Percentiles rank a stretch among this genome's conserved stretches.
phyloP scores from a whole-genome alignment of 2,329 filamentous ascomycete species.

The Ceratocystis destructans region DNA sequence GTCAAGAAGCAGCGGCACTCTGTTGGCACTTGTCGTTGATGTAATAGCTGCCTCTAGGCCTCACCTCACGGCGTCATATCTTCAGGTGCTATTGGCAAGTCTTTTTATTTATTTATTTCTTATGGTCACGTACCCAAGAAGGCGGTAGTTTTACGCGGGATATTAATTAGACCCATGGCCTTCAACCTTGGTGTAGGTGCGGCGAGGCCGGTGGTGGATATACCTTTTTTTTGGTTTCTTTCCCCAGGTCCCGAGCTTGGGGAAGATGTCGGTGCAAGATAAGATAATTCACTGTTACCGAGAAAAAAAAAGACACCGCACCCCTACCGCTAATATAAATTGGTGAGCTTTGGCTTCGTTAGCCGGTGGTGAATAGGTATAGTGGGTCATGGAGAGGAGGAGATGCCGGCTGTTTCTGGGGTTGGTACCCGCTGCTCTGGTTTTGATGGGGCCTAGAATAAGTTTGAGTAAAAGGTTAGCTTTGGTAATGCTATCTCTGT shows the following conservation, averaged over 20 bases:
- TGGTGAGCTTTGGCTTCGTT: neutral
- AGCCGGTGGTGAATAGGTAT: neutral
- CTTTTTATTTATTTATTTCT: neutral
- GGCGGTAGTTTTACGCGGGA: neutral
- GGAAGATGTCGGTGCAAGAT: neutral
- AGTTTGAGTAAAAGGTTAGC: neutral
- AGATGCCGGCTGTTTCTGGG: neutral
- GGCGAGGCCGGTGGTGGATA: neutral
- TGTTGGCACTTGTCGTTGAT: neutral
- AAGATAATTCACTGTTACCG: neutral
- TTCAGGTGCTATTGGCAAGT: neutral
- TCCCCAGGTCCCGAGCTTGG: neutral
- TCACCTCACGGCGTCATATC: neutral
- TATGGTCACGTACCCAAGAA: neutral
- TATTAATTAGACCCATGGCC: neutral
- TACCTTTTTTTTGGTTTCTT: neutral
- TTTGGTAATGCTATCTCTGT: neutral
- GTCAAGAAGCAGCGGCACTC: neutral
- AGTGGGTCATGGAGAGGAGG: neutral
- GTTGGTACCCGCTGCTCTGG: neutral
- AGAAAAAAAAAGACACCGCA: too few relatives aligned
- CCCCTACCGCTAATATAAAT: neutral
- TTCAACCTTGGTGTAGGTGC: neutral
- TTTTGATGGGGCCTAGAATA: neutral
- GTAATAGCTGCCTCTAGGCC: neutral